Evolutionary conservation across 176 grass and related monocot genomes (phyloP).

Genomic region (Eragrostis nindensis): DNA sequence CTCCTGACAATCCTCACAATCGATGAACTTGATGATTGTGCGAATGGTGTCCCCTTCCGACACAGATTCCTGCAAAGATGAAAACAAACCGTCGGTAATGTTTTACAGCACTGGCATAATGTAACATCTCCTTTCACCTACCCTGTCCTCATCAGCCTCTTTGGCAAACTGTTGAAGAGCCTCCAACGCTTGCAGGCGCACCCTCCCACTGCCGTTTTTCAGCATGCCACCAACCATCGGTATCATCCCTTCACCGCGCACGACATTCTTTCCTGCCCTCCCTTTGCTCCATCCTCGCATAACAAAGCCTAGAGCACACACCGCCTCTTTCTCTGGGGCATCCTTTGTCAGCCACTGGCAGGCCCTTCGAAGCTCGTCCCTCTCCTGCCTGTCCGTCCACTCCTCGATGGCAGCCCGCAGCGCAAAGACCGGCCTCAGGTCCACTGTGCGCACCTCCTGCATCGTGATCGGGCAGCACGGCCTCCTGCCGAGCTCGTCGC

Average conservation of each 20-base stretch:
- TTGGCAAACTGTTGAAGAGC: slow-evolving; percentile 26
- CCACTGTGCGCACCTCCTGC: slow-evolving; percentile 17
- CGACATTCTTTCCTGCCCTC: background rate
- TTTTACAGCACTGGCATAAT: background rate
- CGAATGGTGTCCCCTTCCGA: slow-evolving; percentile 48
- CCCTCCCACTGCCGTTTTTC: slow-evolving; percentile 26
- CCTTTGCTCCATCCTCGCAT: slow-evolving; percentile 30
- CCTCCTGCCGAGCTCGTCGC: slow-evolving; percentile 2
- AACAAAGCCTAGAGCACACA: slow-evolving; percentile 18
- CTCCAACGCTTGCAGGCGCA: slow-evolving; percentile 46
- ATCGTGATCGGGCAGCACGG: slow-evolving; percentile 45
- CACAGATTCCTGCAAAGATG: slow-evolving; percentile 51
- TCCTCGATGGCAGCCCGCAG: slow-evolving; percentile 41
- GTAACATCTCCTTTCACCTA: slow-evolving; percentile 11
- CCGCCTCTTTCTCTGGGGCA: slow-evolving; percentile 42
- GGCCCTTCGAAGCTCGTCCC: slow-evolving; percentile 30
- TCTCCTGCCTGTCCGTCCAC: slow-evolving; percentile 41
- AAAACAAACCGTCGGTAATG: background rate
- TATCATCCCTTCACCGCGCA: slow-evolving; percentile 30
- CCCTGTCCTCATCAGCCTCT: slow-evolving; percentile 39
- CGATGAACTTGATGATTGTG: slow-evolving; percentile 59
- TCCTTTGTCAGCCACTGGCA: slow-evolving; percentile 42
- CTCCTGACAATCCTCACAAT: slow-evolving; percentile 55
- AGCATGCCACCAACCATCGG: slow-evolving; percentile 37
- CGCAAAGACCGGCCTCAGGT: slow-evolving; percentile 44